Evolutionary conservation across 345 rosid species (phyloP).

Genomic region (Eucalyptus shirleyi): DNA sequence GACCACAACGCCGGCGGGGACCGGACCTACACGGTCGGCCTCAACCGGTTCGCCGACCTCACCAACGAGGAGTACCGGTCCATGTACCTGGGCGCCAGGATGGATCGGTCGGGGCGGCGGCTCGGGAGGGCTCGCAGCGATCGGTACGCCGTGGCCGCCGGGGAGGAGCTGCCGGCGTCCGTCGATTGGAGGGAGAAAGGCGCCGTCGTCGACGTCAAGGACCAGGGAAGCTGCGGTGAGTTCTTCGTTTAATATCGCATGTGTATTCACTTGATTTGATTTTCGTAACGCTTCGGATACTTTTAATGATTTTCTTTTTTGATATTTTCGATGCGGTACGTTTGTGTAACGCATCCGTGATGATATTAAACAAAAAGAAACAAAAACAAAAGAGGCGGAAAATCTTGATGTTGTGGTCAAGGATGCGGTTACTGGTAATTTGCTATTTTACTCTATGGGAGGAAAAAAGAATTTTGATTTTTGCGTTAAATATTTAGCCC

Average conservation of each 20-base stretch:
- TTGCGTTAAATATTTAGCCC: not conserved
- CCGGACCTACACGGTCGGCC: constrained; percentile 52
- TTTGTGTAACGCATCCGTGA: not conserved
- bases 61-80: constrained; percentile 90
- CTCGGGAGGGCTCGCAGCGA: constrained; percentile 17
- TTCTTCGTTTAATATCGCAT: not conserved
- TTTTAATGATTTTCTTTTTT: not conserved
- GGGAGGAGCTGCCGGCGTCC: constrained; percentile 53
- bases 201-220: constrained; percentile 70
- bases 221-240: constrained; percentile 83
- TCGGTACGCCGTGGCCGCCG: constrained; percentile 43
- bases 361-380: not conserved
- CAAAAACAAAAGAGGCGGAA: not conserved
- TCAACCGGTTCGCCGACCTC: constrained; percentile 85
- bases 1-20: constrained; percentile 50
- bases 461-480: not conserved
- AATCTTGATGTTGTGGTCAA: not conserved
- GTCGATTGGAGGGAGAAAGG: constrained; percentile 85
- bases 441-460: not conserved
- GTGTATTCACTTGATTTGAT: not conserved
- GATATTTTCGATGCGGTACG: not conserved
- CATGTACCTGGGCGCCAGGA: constrained; percentile 46
- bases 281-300: not conserved
- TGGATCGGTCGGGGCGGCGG: constrained; percentile 7
- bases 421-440: not conserved